Conservation (phyloP, 768 basidiomycete species). For the Rhodosporidiobolus sp. region DNA sequence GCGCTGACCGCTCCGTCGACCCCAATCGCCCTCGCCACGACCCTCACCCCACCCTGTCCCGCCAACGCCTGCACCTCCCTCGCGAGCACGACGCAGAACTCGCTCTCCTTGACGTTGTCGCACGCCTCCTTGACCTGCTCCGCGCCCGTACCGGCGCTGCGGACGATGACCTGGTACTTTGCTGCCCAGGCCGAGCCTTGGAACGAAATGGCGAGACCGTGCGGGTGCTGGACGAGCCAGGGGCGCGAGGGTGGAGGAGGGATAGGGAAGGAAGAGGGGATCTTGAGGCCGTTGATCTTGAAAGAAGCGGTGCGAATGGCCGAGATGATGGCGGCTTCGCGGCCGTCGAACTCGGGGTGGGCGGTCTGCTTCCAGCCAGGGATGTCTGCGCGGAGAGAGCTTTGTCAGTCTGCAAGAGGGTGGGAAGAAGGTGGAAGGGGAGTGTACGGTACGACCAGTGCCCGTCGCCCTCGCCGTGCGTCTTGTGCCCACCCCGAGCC, state of each 20-base stretch:
- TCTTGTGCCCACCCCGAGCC: conserved; percentile 42
- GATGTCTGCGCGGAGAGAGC: conserved; percentile 18
- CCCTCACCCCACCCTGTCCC: conserved; percentile 6
- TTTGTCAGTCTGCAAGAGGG: too few species aligned
- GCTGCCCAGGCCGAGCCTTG: conserved; percentile 29
- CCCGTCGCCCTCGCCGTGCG: conserved; percentile 39
- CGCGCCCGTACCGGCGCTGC: background rate
- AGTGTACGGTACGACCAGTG: conserved; percentile 36
- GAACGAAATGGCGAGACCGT: conserved; percentile 3
- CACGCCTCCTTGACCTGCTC: background rate
- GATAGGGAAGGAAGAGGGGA: background rate
- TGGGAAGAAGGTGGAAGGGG: background rate
- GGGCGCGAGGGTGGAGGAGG: conserved; percentile 13
- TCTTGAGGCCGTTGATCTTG: conserved; percentile 24
- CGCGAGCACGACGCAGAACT: conserved; percentile 7
- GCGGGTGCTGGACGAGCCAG: background rate
- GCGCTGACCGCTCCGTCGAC: conserved; percentile 1
- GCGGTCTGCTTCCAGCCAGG: conserved; percentile 28
- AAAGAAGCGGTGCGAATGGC: conserved; percentile 32
- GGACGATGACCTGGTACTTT: conserved; percentile 27
- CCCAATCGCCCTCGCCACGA: conserved; percentile 11
- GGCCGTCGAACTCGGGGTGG: conserved; percentile 37
- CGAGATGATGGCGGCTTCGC: conserved; percentile 26
- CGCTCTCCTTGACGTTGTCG: conserved; percentile 33
- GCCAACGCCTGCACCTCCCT: background rate